Evolutionary conservation across 176 grass and related monocot genomes (phyloP), one percentile per base, ranked within the genome.

Genomic region (Tuctoria greenei): DNA sequence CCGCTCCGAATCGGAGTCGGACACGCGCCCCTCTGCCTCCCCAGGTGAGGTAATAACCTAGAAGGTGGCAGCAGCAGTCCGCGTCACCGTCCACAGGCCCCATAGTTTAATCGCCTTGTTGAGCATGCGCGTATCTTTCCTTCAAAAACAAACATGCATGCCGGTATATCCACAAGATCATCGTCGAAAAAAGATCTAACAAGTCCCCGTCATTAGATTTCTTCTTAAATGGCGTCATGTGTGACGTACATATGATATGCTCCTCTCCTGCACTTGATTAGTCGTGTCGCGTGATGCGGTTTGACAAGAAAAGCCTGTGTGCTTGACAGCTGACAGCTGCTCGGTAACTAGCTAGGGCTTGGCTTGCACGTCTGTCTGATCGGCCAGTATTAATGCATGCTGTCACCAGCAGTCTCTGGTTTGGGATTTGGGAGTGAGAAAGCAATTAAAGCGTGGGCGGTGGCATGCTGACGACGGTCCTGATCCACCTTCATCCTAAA

Each of bases 131-230:
- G 4, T 50, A 46, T 46, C 44, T 46, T 46, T 15, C 44, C 44
- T 50, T 50, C 4, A 50, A 18, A 50, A 17, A 50, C 6, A 50
- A 56, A 44, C 14, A 61, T 28, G 63, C 20, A 18, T 24, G 67
- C n/a, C n/a, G n/a, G n/a, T n/a, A n/a, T 40, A 34, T 34, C 79
- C 47, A 31, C 78, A 55, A 27, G 58, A 76, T 81, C 78, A 39
- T n/a, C n/a, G n/a, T n/a, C n/a, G 4, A 54, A 6, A 36, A 64
- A 57, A 70, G 38, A 71, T 86, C 78, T 77, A 86, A 40, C n/a
- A n/a, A n/a, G 66, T 58, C 21, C 10, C 0, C 16, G 44, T 56
- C 76, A 81, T 86, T 69, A 68, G 69, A 74, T 43, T 73, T 46
- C 11, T 4, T 14, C 2, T 23, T 21, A 23, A 55, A 55, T 55